A percentile compares a stretch with the other conserved stretches of the same genome.
These are phyloP conservation scores for Adansonia madagascariensis DNA, from an alignment of 441 rosid genomes.

Conservation along the genomic window DNA sequence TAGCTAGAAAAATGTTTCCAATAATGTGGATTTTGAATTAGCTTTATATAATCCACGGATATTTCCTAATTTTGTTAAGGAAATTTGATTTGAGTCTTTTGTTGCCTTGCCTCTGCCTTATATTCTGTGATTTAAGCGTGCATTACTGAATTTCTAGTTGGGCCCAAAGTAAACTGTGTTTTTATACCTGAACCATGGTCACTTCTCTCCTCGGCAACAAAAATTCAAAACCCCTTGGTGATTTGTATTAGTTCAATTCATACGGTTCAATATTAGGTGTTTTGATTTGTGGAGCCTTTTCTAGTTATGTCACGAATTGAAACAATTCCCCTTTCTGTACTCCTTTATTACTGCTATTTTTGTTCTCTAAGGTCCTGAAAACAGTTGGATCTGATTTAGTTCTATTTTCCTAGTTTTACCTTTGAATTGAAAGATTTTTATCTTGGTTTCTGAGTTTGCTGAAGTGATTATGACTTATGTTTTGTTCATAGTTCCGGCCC, in stretches of 20 bases:
- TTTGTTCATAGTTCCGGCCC: not conserved
- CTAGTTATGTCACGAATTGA: not conserved
- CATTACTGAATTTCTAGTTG: too few relatives aligned
- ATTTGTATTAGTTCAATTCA: not conserved
- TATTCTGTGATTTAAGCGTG: too few relatives aligned
- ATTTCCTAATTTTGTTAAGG: too few relatives aligned
- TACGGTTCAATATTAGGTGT: not conserved
- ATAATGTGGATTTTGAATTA: not conserved
- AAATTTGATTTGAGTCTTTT: too few relatives aligned
- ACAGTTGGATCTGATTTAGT: not conserved
- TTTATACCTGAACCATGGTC: too few relatives aligned
- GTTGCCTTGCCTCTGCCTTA: too few relatives aligned
- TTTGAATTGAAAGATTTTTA: not conserved
- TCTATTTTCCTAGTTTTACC: not conserved
- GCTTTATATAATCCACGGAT: not conserved
- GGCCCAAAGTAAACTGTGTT: too few relatives aligned
- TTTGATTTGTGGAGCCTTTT: not conserved
- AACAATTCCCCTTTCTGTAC: not conserved
- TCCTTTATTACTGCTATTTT: not conserved
- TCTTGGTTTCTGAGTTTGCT: constrained; percentile 13
- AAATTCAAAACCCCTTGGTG: not conserved
- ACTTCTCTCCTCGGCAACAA: not conserved
- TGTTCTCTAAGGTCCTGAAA: not conserved
- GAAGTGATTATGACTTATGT: not conserved
- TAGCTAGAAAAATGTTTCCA: not conserved